These are phyloP conservation scores for Epichloe hybrida DNA, from an alignment of 2,329 filamentous ascomycete genomes.

Conservation along the genomic window DNA sequence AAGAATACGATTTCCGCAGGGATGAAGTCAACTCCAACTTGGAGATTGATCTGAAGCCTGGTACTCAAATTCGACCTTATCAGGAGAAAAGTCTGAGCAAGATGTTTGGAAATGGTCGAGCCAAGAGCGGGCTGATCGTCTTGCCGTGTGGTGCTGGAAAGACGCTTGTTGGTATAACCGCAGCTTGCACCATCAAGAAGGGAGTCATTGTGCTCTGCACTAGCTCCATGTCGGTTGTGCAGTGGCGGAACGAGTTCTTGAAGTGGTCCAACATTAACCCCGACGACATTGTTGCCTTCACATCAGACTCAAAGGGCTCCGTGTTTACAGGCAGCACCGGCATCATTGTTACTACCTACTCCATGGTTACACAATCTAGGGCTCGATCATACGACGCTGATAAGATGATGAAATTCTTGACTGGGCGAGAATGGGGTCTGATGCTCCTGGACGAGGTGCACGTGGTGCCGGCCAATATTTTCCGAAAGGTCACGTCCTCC, in stretches of 20 bases:
- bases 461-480: slow-evolving; percentile 93
- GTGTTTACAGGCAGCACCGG: slow-evolving; percentile 79
- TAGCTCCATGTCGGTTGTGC: slow-evolving; percentile 92
- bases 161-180: slow-evolving; percentile 94
- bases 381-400: slow-evolving; percentile 83
- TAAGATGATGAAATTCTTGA: slow-evolving; percentile 95
- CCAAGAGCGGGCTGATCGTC: slow-evolving; percentile 95
- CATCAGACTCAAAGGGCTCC: slow-evolving; percentile 73
- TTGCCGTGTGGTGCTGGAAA: slow-evolving; percentile 94
- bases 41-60: slow-evolving; percentile 83
- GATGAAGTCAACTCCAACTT: slow-evolving; percentile 81
- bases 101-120: slow-evolving; percentile 97
- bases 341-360: slow-evolving; percentile 95
- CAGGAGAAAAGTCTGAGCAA: slow-evolving; percentile 97
- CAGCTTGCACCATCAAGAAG: slow-evolving; percentile 95
- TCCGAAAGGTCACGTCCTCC: slow-evolving; percentile 80
- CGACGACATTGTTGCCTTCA: slow-evolving; percentile 88
- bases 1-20: slow-evolving; percentile 95
- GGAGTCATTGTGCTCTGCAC: slow-evolving; percentile 91
- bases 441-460: slow-evolving; percentile 97
- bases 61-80: slow-evolving; percentile 83
- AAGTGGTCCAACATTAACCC: slow-evolving; percentile 96
- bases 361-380: slow-evolving; percentile 87
- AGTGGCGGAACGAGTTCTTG: slow-evolving; percentile 92
- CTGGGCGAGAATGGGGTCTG: slow-evolving; percentile 82